Conservation (phyloP, 108 stramenopile species). For the Skeletonema tropicum region DNA sequence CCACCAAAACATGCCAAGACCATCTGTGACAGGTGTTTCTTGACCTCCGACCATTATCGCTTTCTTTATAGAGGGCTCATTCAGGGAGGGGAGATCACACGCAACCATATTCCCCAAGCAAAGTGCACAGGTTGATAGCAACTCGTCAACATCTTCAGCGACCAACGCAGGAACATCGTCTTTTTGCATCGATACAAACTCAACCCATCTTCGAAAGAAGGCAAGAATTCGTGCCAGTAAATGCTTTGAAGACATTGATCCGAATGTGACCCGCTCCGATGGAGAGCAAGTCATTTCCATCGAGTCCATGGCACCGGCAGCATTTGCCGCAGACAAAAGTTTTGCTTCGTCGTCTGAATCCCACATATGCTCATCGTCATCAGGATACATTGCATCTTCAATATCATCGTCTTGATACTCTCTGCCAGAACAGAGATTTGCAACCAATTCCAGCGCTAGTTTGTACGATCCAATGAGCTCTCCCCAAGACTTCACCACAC, state of each 20-base stretch:
- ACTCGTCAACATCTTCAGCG: conserved; percentile 44
- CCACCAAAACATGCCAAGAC: conserved; percentile 28
- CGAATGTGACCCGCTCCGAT: conserved; percentile 19
- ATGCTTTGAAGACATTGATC: conserved; percentile 21
- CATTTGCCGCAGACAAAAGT: conserved; percentile 9
- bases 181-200: conserved; percentile 21
- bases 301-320: background rate
- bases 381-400: conserved; percentile 41
- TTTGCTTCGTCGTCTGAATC: conserved; percentile 52
- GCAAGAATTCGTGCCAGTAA: conserved; percentile 26
- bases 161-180: conserved; percentile 24
- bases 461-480: conserved; percentile 47
- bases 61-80: conserved; percentile 5
- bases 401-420: conserved; percentile 23
- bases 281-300: conserved; percentile 7
- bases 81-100: conserved; percentile 30
- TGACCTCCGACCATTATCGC: conserved; percentile 1
- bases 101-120: conserved; percentile 51
- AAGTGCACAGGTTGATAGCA: conserved; percentile 48
- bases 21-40: conserved; percentile 9
- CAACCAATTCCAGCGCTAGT: conserved; percentile 66
- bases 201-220: conserved; percentile 36
- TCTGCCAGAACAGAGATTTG: conserved; percentile 52
- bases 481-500: conserved; percentile 51
- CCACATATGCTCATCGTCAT: conserved; percentile 49